phyloP scores from a whole-genome alignment of 148 eudicot genomes.

The Fagopyrum tataricum region DNA sequence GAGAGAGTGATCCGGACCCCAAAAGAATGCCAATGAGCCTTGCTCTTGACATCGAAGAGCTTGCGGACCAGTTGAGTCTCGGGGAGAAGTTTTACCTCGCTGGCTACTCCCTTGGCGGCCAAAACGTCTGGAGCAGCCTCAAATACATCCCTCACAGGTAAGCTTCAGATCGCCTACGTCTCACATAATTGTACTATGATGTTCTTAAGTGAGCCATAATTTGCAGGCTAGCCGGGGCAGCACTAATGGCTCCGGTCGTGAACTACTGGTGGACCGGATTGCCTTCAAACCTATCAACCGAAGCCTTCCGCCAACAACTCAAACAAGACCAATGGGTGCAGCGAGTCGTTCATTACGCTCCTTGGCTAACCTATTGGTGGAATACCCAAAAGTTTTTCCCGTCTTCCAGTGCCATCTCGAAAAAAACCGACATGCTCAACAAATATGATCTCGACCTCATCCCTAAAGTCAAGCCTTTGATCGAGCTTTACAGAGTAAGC shows the following conservation, averaged over 20 bases:
- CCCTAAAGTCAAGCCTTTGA: slow-evolving; percentile 7
- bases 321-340: slow-evolving; percentile 46
- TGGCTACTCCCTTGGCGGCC: slow-evolving; percentile 70
- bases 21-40: slow-evolving; percentile 40
- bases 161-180: no score
- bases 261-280: slow-evolving; percentile 62
- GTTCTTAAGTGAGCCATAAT: no score
- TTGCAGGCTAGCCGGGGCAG: slow-evolving; percentile 39
- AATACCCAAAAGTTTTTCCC: slow-evolving; percentile 54
- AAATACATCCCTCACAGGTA: slow-evolving; percentile 54
- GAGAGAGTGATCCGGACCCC: slow-evolving; percentile 77
- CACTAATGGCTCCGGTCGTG: slow-evolving; percentile 50
- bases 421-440: slow-evolving; percentile 22
- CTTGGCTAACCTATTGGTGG: slow-evolving; percentile 64
- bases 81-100: slow-evolving; percentile 50
- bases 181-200: no score
- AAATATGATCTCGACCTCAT: slow-evolving; percentile 23
- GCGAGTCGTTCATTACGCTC: slow-evolving; percentile 37
- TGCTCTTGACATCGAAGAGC: slow-evolving; percentile 52
- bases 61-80: slow-evolving; percentile 60
- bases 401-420: slow-evolving; percentile 34
- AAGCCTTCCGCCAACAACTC: slow-evolving; percentile 32
- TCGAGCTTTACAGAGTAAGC: slow-evolving; percentile 1
- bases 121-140: slow-evolving; percentile 54
- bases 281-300: slow-evolving; percentile 31